Base-by-base conservation (phyloP, 2,329 filamentous ascomycete species). In the Mariannaea sp. region DNA sequence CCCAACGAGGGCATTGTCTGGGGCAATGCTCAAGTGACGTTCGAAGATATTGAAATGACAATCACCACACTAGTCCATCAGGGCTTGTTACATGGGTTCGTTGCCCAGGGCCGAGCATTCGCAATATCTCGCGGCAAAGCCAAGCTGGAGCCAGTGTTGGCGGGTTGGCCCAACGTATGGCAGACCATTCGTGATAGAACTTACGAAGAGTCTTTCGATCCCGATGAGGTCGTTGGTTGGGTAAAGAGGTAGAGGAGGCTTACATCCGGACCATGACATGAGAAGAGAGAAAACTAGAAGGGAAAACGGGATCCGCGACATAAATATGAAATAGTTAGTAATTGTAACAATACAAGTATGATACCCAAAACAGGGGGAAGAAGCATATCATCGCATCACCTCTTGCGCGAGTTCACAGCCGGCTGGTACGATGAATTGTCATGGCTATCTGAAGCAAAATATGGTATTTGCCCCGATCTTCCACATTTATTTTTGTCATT, bases 11-110 rank as follows among this genome's bases (percentile, higher is more conserved):
- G 84, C 2, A 67, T 86, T 40, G 70, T 87, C n/a, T 84, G 80
- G 73, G 86, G 86, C 14, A 87, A 88, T 64, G 78, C 81, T 56
- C 69, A 76, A 57, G 76, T 86, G 27, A 79, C 83, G 32, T 72
- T 82, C 29, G 74, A 82, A 12, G 87, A 90, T 61, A 78, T 95
- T n/a, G 91, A 96, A 72, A 85, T 85, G 38, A 85, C 90, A 42
- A 80, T 95, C 10, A 84, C 89, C 0, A 87, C 86, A 9, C 80
- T 97, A 10, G 82, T 95, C 16, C 84, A 88, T 43, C 90, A 96
- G 71, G 90, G 89, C 1, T 76, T 96, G 19, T 78, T 97, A 68
- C 85, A 87, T 61, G 93, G 92, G 2, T 97, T 92, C 66, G 81
- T 97, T 22, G 89, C 89, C 13, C 90, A 95, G 65, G 82, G 82